phyloP scores from a whole-genome alignment of 176 grass and related monocot species.

The Avena eriantha region DNA sequence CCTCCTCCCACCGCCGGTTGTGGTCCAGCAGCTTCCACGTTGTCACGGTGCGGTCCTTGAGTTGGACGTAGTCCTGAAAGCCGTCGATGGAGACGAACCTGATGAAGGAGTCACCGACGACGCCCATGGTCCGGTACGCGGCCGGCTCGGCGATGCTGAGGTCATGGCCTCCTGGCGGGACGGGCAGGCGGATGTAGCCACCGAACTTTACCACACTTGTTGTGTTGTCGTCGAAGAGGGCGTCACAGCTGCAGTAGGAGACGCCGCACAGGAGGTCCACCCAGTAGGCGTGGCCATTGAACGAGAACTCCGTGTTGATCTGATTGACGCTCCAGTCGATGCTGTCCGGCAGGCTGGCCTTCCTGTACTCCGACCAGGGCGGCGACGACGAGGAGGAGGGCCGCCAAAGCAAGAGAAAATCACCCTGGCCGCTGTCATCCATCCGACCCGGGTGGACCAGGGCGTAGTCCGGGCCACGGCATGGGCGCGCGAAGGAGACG shows the following conservation, averaged over 20 bases:
- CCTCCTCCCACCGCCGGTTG: background rate
- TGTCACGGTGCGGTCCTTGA: background rate
- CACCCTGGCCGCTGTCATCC: background rate
- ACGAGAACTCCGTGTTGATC: background rate
- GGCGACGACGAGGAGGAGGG: background rate
- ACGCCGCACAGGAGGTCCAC: background rate
- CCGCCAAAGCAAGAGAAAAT: background rate
- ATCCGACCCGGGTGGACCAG: background rate
- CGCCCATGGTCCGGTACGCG: background rate
- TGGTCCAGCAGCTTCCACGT: background rate
- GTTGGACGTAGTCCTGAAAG: background rate
- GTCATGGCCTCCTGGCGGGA: background rate
- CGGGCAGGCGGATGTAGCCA: background rate
- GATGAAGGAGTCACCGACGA: background rate
- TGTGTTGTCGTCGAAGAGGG: background rate
- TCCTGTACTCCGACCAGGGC: background rate
- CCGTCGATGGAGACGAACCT: slow-evolving; percentile 7
- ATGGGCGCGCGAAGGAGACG: background rate
- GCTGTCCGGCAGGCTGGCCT: background rate
- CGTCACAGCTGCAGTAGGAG: background rate
- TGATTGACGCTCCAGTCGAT: background rate
- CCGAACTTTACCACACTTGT: background rate
- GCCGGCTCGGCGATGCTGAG: too few relatives aligned
- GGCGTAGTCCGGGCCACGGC: background rate
- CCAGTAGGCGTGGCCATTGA: background rate